Evolutionary conservation across 352 stramenopile genomes (phyloP).

Genomic region (Phytopythium aichiense): DNA sequence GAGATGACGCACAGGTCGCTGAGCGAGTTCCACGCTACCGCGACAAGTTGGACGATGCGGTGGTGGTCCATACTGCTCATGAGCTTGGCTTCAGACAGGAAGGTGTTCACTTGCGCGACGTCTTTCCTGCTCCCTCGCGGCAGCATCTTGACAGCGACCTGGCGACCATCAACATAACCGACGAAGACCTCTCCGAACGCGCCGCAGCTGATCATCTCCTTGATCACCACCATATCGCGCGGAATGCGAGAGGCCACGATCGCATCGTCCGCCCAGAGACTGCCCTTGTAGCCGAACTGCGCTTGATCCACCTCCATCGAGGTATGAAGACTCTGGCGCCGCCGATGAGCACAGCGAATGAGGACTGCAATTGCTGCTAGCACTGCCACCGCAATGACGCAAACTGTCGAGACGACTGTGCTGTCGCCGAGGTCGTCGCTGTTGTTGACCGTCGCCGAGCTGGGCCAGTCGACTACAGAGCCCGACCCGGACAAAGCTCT

Average conservation of each 20-base stretch:
- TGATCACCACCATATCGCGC: background rate
- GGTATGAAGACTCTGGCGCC: background rate
- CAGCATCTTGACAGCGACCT: slow-evolving; percentile 29
- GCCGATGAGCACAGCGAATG: background rate
- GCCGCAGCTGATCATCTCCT: slow-evolving; percentile 14
- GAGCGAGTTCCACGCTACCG: slow-evolving; percentile 28
- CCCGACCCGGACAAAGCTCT: background rate
- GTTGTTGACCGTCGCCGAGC: background rate
- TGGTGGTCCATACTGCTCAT: slow-evolving; percentile 15
- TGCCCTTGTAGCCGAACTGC: background rate
- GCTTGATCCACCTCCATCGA: background rate
- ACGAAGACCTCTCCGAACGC: slow-evolving; percentile 24
- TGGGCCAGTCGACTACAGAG: background rate
- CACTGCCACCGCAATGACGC: background rate
- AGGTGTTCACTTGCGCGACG: slow-evolving; percentile 12
- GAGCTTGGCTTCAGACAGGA: slow-evolving; percentile 22
- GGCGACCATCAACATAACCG: slow-evolving; percentile 11
- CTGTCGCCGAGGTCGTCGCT: background rate
- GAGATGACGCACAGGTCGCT: slow-evolving; percentile 25
- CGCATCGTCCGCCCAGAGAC: background rate
- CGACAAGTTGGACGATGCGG: slow-evolving; percentile 22
- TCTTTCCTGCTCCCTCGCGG: slow-evolving; percentile 11
- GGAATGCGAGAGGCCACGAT: slow-evolving; percentile 3
- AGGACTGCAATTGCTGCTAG: background rate
- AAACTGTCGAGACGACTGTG: background rate